Conservation (phyloP, 2,329 filamentous ascomycete species). For the Nigrospora sphaerica region DNA sequence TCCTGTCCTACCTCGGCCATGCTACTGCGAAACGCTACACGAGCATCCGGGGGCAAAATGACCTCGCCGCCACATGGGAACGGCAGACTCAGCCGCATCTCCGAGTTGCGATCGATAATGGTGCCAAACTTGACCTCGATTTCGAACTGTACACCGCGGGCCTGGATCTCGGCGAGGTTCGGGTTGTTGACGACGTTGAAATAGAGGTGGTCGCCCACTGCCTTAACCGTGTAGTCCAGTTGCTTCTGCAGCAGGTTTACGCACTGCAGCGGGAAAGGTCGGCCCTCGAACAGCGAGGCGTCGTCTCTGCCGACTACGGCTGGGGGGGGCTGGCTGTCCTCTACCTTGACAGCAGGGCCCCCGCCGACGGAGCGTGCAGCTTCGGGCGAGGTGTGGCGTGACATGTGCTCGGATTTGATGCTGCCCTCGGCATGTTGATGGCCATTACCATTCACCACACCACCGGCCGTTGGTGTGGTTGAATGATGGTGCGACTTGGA, state of each 20-base stretch:
- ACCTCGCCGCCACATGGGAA: constrained; percentile 57
- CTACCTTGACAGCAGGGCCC: constrained; percentile 12
- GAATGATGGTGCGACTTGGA: constrained; percentile 7
- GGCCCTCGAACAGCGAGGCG: constrained; percentile 16
- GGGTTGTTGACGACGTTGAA: constrained; percentile 59
- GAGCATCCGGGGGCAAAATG: constrained; percentile 53
- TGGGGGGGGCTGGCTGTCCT: constrained; percentile 9
- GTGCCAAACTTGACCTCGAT: constrained; percentile 91
- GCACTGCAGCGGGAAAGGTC: constrained; percentile 48
- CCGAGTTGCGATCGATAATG: constrained; percentile 66
- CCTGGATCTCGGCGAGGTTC: constrained; percentile 56
- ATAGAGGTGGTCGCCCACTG: constrained; percentile 77
- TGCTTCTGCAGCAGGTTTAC: constrained; percentile 65
- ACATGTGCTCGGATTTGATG: constrained; percentile 24
- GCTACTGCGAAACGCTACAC: constrained; percentile 71
- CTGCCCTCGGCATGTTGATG: constrained; percentile 10
- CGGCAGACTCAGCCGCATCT: constrained; percentile 60
- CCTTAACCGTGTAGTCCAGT: constrained; percentile 66
- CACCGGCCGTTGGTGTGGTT: constrained; percentile 3
- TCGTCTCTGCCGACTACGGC: constrained; percentile 6
- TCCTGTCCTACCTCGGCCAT: constrained; percentile 70
- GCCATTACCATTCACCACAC: constrained; percentile 14
- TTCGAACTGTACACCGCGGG: constrained; percentile 69
- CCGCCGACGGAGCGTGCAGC: constrained; percentile 25
- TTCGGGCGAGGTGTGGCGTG: constrained; percentile 41